A percentile compares a stretch with the other conserved stretches of the same genome.
Evolutionary conservation across 164 flowering plant species (phyloP).

Genomic region (Nymphaea colorata): DNA sequence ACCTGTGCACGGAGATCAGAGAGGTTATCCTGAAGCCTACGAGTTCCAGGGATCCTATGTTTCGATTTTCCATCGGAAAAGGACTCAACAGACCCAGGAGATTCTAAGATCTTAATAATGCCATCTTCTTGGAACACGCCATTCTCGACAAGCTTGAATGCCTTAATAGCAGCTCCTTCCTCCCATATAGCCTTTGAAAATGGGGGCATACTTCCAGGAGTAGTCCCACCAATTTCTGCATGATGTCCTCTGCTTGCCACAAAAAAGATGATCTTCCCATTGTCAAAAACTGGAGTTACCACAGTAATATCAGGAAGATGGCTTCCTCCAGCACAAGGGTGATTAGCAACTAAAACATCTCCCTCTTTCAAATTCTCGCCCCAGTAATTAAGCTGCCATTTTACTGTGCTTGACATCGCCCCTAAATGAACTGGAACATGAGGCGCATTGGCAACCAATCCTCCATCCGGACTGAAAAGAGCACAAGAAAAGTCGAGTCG

Average conservation of each 20-base stretch:
- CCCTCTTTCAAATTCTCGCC: constrained; percentile 73
- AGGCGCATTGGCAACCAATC: constrained; percentile 96
- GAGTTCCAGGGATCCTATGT: constrained; percentile 67
- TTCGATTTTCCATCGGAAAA: not conserved
- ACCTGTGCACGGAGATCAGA: constrained; percentile 97
- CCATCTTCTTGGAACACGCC: constrained; percentile 94
- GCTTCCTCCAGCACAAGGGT: constrained; percentile 96
- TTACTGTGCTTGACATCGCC: constrained; percentile 96
- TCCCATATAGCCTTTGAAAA: constrained; percentile 91
- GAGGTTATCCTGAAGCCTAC: constrained; percentile 83
- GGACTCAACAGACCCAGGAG: constrained; percentile 33
- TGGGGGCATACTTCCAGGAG: constrained; percentile 99
- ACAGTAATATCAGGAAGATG: constrained; percentile 99
- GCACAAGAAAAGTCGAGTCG: constrained; percentile 97
- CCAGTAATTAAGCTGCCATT: constrained; percentile 91
- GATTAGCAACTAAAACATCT: constrained; percentile 91
- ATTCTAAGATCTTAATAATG: constrained; percentile 58
- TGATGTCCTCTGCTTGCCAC: constrained; percentile 99
- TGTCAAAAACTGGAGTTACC: constrained; percentile 80
- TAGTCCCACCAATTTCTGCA: constrained; percentile 98
- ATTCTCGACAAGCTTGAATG: constrained; percentile 92
- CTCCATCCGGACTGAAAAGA: constrained; percentile 91
- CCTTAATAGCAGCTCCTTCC: constrained; percentile 97
- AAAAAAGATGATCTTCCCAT: constrained; percentile 71
- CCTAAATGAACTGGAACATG: constrained; percentile 98